phyloP scores from a whole-genome alignment of 805 yeast species.

The Saccharomycopsis guyanensis region DNA sequence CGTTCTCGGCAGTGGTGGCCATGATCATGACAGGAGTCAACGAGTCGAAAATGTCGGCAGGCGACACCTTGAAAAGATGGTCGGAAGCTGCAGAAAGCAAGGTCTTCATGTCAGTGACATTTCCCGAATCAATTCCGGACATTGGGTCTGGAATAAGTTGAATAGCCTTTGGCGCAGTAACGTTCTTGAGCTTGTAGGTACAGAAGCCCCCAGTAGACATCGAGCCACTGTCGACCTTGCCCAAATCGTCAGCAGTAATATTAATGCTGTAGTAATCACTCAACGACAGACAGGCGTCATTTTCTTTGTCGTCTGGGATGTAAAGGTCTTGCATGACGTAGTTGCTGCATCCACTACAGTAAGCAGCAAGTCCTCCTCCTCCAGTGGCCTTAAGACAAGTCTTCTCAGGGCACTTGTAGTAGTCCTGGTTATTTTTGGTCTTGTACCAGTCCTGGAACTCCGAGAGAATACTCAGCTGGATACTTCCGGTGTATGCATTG shows the following conservation, averaged over 20 bases:
- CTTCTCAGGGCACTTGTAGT: conserved; percentile 4
- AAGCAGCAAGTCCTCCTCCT: background rate
- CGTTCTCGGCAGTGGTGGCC: conserved; percentile 2
- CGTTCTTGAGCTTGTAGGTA: conserved; percentile 7
- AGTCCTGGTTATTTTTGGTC: conserved; percentile 1
- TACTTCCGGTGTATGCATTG: conserved; percentile 10
- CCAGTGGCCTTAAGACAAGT: background rate
- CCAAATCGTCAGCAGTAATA: conserved; percentile 7
- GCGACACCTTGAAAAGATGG: conserved; percentile 6
- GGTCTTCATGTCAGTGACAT: conserved; percentile 10
- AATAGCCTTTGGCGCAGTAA: conserved; percentile 14
- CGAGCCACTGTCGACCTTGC: background rate
- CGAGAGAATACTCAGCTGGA: conserved; percentile 9
- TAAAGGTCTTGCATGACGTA: conserved; percentile 2
- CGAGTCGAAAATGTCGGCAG: conserved; percentile 14
- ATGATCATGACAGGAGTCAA: conserved; percentile 11
- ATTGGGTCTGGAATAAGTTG: conserved; percentile 13
- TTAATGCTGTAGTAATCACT: conserved; percentile 6
- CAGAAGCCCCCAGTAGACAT: background rate
- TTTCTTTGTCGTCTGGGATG: conserved; percentile 1
- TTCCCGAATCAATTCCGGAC: conserved; percentile 3
- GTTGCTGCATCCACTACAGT: too few relatives aligned
- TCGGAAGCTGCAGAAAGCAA: conserved; percentile 7
- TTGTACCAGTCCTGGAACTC: conserved; percentile 14
- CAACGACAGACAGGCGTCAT: conserved; percentile 1